Percentiles rank a stretch among this genome's conserved stretches.
Evolutionary conservation across 495 filamentous ascomycete genomes (phyloP).

Genomic region (Daldinia loculata): DNA sequence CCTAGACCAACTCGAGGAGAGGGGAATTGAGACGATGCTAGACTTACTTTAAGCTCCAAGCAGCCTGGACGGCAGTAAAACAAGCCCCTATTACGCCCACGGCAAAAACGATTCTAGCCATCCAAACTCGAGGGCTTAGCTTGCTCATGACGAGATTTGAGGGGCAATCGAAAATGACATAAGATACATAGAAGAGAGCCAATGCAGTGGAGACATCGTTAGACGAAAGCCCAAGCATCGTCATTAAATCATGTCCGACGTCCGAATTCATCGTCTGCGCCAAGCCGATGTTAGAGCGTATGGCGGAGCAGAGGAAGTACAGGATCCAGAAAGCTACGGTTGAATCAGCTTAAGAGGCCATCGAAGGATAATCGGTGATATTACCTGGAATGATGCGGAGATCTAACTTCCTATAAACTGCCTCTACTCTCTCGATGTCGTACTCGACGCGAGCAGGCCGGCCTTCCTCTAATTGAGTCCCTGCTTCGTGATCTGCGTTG

Average conservation of each 20-base stretch:
- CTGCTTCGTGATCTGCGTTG: slow-evolving; percentile 30
- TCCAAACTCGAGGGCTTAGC: slow-evolving; percentile 87
- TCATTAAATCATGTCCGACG: slow-evolving; percentile 71
- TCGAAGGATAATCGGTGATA: neutral
- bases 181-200: slow-evolving; percentile 89
- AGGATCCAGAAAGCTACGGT: slow-evolving; percentile 83
- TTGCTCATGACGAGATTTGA: slow-evolving; percentile 90
- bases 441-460: slow-evolving; percentile 49
- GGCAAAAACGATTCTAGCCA: slow-evolving; percentile 89
- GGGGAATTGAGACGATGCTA: neutral
- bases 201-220: slow-evolving; percentile 84
- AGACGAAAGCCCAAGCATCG: slow-evolving; percentile 69
- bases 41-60: slow-evolving; percentile 85
- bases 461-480: slow-evolving; percentile 22
- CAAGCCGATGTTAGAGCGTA: slow-evolving; percentile 88
- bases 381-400: slow-evolving; percentile 79
- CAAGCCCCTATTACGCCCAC: slow-evolving; percentile 85
- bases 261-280: slow-evolving; percentile 87
- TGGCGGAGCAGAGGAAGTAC: slow-evolving; percentile 91
- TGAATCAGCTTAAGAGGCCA: slow-evolving; percentile 8
- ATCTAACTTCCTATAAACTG: slow-evolving; percentile 81
- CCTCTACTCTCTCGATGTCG: slow-evolving; percentile 65
- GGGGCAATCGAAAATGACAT: slow-evolving; percentile 88
- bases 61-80: slow-evolving; percentile 79
- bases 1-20: neutral